A percentile compares a stretch with the other conserved stretches of the same genome.
These are phyloP conservation scores for Hypocrella siamensis DNA, from an alignment of 2,329 filamentous ascomycete genomes.

Conservation along the genomic window DNA sequence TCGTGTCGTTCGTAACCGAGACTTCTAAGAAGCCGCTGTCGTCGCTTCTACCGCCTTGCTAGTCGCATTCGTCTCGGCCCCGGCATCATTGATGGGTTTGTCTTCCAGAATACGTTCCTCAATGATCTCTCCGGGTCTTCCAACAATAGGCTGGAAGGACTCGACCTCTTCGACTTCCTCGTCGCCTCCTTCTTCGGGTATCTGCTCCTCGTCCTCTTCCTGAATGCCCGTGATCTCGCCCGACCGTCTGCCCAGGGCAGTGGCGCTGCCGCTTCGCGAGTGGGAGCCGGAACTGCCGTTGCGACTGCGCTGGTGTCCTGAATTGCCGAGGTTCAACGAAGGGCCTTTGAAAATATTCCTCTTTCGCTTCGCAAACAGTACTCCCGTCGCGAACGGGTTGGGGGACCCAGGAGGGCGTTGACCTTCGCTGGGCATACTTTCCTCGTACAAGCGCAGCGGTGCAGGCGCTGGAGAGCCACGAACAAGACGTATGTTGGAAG, in stretches of 20 bases:
- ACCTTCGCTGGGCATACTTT: slow-evolving; percentile 33
- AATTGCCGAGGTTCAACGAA: slow-evolving; percentile 39
- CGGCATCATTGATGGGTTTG: slow-evolving; percentile 7
- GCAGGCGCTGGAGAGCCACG: slow-evolving; percentile 39
- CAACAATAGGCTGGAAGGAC: slow-evolving; percentile 35
- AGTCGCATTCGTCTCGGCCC: not conserved
- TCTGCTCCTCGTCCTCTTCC: slow-evolving; percentile 43
- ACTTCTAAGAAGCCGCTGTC: not conserved
- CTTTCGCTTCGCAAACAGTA: slow-evolving; percentile 71
- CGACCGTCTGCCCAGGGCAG: slow-evolving; percentile 47
- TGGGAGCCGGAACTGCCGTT: slow-evolving; percentile 23
- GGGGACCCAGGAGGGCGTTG: slow-evolving; percentile 29
- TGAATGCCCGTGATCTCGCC: slow-evolving; percentile 56
- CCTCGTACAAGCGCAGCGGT: slow-evolving; percentile 38
- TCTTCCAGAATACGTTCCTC: slow-evolving; percentile 32
- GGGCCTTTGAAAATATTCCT: slow-evolving; percentile 72
- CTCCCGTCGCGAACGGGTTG: slow-evolving; percentile 43
- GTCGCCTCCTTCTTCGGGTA: slow-evolving; percentile 21
- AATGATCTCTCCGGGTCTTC: slow-evolving; percentile 25
- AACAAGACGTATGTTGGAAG: slow-evolving; percentile 73
- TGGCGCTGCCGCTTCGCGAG: slow-evolving; percentile 46
- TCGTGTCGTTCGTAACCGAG: not conserved
- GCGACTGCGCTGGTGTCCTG: slow-evolving; percentile 19
- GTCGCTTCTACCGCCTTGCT: not conserved
- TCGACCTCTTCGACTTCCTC: slow-evolving; percentile 43